Evolutionary conservation across 805 yeast species (phyloP).

Genomic region (Starmerella kuoi): DNA sequence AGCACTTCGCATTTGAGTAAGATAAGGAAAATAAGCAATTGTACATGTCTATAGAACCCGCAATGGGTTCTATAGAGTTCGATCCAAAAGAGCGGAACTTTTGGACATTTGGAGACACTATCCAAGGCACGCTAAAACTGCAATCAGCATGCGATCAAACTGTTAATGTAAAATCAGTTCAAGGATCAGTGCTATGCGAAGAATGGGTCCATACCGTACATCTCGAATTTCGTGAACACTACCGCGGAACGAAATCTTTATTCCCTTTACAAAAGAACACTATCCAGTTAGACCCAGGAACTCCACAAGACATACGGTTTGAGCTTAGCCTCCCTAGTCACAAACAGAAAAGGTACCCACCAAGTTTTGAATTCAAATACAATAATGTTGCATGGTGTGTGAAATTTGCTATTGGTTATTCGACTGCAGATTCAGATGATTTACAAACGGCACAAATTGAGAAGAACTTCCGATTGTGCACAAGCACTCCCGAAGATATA

Average conservation of each 20-base stretch:
- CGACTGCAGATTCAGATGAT: not conserved
- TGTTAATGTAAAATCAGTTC: not conserved
- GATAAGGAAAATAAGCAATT: too few species aligned
- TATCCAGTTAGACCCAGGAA: not conserved
- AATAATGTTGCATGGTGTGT: constrained; percentile 9
- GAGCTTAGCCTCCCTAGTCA: constrained; percentile 4
- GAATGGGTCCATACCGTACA: constrained; percentile 14
- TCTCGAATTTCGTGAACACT: constrained; percentile 15
- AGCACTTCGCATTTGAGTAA: too few species aligned
- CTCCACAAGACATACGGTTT: not conserved
- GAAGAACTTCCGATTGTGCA: constrained; percentile 6
- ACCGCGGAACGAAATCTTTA: constrained; percentile 1
- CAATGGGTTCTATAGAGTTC: constrained; percentile 1
- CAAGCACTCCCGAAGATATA: not conserved
- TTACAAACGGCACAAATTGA: not conserved
- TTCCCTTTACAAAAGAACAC: not conserved
- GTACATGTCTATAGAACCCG: not conserved
- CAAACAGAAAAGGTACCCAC: constrained; percentile 6
- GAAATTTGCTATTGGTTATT: constrained; percentile 5
- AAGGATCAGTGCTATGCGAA: constrained; percentile 9
- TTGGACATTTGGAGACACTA: constrained; percentile 8
- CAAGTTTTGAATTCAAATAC: constrained; percentile 9
- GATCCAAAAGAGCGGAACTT: not conserved
- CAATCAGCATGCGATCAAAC: not conserved
- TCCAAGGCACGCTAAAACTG: constrained; percentile 7